Percentiles rank a stretch among this genome's conserved stretches.
Conservation (phyloP, 352 stramenopile genomes). For the Discostella stelligera region DNA sequence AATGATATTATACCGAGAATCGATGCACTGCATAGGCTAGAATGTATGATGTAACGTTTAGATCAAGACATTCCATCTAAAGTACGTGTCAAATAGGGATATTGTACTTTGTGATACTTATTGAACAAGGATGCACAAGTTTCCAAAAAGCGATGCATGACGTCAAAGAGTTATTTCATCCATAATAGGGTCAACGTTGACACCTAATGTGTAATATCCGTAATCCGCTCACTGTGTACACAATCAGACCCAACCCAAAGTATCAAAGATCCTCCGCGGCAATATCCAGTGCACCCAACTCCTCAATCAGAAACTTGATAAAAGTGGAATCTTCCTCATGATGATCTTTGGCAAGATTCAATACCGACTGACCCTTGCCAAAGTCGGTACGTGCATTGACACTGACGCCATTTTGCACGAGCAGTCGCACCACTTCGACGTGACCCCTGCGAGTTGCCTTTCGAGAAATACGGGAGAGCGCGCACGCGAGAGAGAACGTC, state of each 20-base stretch:
- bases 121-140: no score
- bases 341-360: slow-evolving; percentile 33
- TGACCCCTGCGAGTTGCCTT: slow-evolving; percentile 25
- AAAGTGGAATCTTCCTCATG: slow-evolving; percentile 28
- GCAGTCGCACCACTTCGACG: slow-evolving; percentile 19
- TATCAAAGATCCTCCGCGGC: not conserved
- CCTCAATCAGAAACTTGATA: slow-evolving; percentile 35
- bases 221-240: not conserved
- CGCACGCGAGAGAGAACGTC: not conserved
- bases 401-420: slow-evolving; percentile 34
- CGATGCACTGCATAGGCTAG: not conserved
- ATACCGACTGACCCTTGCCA: slow-evolving; percentile 28
- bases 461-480: not conserved
- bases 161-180: no score
- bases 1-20: not conserved
- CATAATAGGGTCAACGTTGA: no score
- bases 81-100: not conserved
- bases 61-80: not conserved
- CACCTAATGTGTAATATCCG: no score
- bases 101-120: no score
- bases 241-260: not conserved
- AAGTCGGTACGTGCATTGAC: slow-evolving; percentile 37
- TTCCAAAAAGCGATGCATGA: no score
- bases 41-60: not conserved
- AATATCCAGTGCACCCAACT: slow-evolving; percentile 15